phyloP scores from a whole-genome alignment of 306 rosid species.

The Lathyrus tuberosus region DNA sequence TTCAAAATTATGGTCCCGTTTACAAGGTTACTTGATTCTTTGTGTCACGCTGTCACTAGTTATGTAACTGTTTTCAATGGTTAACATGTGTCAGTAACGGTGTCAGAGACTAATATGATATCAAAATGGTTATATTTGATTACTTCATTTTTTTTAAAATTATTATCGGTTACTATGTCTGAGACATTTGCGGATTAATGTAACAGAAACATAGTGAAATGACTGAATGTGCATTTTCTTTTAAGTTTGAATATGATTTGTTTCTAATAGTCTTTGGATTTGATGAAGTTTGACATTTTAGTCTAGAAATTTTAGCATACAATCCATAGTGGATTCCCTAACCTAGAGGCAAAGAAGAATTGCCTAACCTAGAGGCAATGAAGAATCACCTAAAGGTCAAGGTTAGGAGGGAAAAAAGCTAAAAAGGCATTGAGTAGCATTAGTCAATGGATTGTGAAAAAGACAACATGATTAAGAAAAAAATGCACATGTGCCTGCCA shows the following conservation, averaged over 20 bases:
- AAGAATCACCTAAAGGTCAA: slow-evolving; percentile 4
- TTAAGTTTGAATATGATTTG: slow-evolving; percentile 11
- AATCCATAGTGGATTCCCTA: not conserved
- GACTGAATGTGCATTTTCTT: not conserved
- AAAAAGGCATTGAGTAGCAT: slow-evolving; percentile 7
- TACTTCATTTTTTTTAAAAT: not conserved
- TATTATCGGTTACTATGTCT: not conserved
- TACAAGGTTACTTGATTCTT: slow-evolving; percentile 61
- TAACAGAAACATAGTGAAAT: not conserved
- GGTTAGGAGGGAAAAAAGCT: not conserved
- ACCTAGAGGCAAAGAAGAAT: not conserved
- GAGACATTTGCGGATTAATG: slow-evolving; percentile 17
- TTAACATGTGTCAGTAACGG: not conserved
- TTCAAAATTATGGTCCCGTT: slow-evolving; percentile 64
- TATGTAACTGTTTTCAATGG: not conserved
- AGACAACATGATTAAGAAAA: slow-evolving; percentile 30
- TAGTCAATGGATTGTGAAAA: slow-evolving; percentile 28
- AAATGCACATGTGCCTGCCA: slow-evolving; percentile 36
- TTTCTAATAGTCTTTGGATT: slow-evolving; percentile 10
- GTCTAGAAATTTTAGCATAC: too few species aligned
- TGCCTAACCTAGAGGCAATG: not conserved
- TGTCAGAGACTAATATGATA: not conserved
- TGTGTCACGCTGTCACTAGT: not conserved
- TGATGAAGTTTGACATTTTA: not conserved
- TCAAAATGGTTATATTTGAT: not conserved